These are phyloP conservation scores for Plasmopara muralis DNA, from an alignment of 352 stramenopile species.

Conservation along the genomic window DNA sequence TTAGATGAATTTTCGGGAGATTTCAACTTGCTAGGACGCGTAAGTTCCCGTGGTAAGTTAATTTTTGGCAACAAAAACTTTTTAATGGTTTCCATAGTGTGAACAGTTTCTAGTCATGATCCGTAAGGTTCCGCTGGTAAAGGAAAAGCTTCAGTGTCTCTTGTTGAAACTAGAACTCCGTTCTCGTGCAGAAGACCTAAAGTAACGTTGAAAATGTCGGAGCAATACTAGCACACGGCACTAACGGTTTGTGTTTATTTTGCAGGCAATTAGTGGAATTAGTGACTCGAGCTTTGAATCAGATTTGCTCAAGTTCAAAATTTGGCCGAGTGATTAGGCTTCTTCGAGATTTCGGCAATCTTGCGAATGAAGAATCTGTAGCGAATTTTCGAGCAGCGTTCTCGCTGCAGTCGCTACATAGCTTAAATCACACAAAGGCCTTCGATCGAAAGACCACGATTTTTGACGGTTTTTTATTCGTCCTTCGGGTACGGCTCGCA, in stretches of 20 bases:
- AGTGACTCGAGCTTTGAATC: slow-evolving; percentile 26
- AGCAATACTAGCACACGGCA: not conserved
- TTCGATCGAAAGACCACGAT: slow-evolving; percentile 17
- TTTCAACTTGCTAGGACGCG: slow-evolving; percentile 12
- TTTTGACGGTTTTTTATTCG: slow-evolving; percentile 18
- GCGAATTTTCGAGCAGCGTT: slow-evolving; percentile 13
- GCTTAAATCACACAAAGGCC: slow-evolving; percentile 16
- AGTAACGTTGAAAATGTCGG: slow-evolving; percentile 5
- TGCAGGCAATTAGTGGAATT: slow-evolving; percentile 19
- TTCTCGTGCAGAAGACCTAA: slow-evolving; percentile 19
- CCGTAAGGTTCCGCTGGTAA: slow-evolving; percentile 14
- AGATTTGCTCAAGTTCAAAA: slow-evolving; percentile 19
- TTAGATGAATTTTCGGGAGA: slow-evolving; percentile 21
- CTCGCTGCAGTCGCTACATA: slow-evolving; percentile 21
- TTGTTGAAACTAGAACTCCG: slow-evolving; percentile 23
- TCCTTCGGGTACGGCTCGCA: slow-evolving; percentile 15
- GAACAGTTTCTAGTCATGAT: slow-evolving; percentile 28
- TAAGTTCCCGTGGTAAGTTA: slow-evolving; percentile 4
- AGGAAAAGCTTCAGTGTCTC: slow-evolving; percentile 26
- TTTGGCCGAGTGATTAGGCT: slow-evolving; percentile 14
- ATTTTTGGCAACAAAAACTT: not conserved
- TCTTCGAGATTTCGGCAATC: slow-evolving; percentile 25
- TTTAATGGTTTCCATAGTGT: slow-evolving; percentile 8
- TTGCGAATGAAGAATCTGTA: slow-evolving; percentile 18
- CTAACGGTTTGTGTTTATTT: not conserved